phyloP scores from a whole-genome alignment of 257 asterid species.

The Coffea eugenioides region DNA sequence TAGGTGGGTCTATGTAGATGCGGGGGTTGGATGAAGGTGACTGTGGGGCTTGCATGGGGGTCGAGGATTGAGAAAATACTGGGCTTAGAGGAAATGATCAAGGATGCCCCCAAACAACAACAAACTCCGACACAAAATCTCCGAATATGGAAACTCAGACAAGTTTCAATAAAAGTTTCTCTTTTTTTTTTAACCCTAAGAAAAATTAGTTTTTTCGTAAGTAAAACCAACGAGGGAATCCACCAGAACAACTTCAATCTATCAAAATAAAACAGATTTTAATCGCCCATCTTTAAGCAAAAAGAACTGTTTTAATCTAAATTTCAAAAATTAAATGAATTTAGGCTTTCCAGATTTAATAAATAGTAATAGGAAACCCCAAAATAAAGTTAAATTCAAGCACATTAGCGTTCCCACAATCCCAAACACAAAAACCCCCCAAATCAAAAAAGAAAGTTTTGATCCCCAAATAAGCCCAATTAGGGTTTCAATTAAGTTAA shows the following conservation, averaged over 20 bases:
- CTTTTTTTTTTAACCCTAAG: too few species aligned
- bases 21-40: not conserved
- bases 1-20: not conserved
- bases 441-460: not conserved
- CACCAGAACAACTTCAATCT: not conserved
- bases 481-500: not conserved
- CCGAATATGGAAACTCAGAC: not conserved
- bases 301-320: not conserved
- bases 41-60: not conserved
- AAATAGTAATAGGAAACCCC: not conserved
- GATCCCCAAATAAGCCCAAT: not conserved
- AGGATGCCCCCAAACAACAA: not conserved
- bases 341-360: conserved; percentile 7
- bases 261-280: not conserved
- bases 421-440: not conserved
- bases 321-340: not conserved
- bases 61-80: not conserved
- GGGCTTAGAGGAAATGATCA: not conserved
- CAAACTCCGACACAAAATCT: not conserved
- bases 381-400: not conserved
- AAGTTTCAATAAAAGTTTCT: not conserved
- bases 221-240: not conserved
- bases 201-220: not conserved
- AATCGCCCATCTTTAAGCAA: not conserved
- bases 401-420: not conserved